Conservation (phyloP, 257 asterid species). For the Forsythia viridissima region DNA sequence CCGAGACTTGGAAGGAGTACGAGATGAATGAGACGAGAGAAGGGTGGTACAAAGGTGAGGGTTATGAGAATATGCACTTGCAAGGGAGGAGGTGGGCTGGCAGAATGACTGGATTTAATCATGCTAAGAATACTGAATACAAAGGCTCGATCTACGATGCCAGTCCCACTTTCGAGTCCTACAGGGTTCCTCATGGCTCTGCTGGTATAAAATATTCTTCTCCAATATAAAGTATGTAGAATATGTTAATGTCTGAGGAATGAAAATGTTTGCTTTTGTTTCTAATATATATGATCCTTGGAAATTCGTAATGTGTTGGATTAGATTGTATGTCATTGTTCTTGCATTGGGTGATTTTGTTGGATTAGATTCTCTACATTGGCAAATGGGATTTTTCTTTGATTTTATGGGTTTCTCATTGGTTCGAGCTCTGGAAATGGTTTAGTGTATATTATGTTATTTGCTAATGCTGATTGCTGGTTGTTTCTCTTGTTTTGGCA, state of each 20-base stretch:
- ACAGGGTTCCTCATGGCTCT: slow-evolving; percentile 92
- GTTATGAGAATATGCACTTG: slow-evolving; percentile 81
- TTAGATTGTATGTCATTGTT: background rate
- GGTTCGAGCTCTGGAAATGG: background rate
- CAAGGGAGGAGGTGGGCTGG: slow-evolving; percentile 99
- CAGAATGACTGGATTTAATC: slow-evolving; percentile 60
- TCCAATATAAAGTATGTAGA: background rate
- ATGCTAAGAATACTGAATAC: slow-evolving; percentile 61
- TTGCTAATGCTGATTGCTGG: background rate
- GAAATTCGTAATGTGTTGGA: slow-evolving; percentile 8
- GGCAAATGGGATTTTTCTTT: background rate
- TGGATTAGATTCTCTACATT: background rate
- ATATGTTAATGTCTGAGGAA: background rate
- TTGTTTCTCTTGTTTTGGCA: background rate
- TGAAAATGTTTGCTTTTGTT: background rate
- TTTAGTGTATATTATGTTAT: background rate
- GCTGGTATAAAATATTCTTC: slow-evolving; percentile 46
- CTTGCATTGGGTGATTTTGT: background rate
- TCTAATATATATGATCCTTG: slow-evolving; percentile 1
- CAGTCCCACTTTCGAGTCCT: slow-evolving; percentile 79
- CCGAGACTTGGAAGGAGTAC: slow-evolving; percentile 86
- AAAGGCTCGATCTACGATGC: slow-evolving; percentile 90
- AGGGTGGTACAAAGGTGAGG: slow-evolving; percentile 83
- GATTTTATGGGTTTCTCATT: background rate
- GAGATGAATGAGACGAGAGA: slow-evolving; percentile 80